Evolutionary conservation across 2,329 filamentous ascomycete genomes (phyloP), one percentile per base, ranked within the genome.

Genomic region (Tolypocladium amazonense): DNA sequence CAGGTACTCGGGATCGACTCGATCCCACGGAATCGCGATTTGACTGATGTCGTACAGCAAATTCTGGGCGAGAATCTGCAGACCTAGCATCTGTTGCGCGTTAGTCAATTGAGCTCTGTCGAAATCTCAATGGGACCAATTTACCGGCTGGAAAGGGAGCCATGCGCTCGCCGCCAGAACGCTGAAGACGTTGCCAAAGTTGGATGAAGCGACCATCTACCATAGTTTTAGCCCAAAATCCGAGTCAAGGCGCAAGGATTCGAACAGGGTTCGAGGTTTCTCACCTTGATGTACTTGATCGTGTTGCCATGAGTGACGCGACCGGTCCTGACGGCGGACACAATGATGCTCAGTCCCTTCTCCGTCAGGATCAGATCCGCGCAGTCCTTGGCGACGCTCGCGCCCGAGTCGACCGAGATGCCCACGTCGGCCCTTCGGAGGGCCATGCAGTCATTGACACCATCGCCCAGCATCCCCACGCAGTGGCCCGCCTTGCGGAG

Each of bases 131-230:
- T 23, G 4, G 14, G 14, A 15, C n/a, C 18, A 23, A 55, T 59
- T 1, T 61, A 60, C 58, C 33, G 63, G 65, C n/a, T 65, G 65
- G 54, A 65, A 70, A 2, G 66, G 68, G 0, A 70, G 64, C 68
- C 68, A 70, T 1, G 68, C 64, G 33, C 68, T 68, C 2, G 68
- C 68, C 0, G 65, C 62, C 7, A 70, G 59, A 43, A 69, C 66
- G 41, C 67, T 69, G 41, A 70, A 69, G 15, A 70, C 68, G 45
- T 70, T 70, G 38, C 68, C 68, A 58, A 70, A 68, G 59, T 70
- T 70, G 62, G 67, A 69, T 1, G 68, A 70, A 11, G 67, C 61
- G 12, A 69, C 68, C 68, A 70, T 70, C 66, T 63, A 27, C 30
- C 20, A 11, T 20, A 2, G 20, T 2, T 39, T 53, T 35, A 53